A percentile compares a stretch with the other conserved stretches of the same genome.
Evolutionary conservation across 306 rosid species (phyloP).

Genomic region (Cucurbita argyrosperma): DNA sequence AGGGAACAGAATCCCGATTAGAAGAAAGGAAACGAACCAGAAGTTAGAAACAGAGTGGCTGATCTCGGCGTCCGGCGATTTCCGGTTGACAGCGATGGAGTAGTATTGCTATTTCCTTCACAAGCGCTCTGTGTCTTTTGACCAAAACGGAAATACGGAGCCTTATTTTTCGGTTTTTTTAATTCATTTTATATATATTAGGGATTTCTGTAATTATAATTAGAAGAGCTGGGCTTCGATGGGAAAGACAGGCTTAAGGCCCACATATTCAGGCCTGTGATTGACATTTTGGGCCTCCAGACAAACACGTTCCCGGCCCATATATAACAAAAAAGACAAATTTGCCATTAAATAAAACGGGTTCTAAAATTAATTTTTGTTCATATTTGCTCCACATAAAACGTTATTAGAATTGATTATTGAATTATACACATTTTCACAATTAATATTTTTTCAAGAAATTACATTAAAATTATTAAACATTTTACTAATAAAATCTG

Average conservation of each 20-base stretch:
- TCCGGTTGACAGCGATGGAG: slow-evolving; percentile 8
- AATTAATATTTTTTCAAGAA: too few relatives aligned
- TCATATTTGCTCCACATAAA: too few relatives aligned
- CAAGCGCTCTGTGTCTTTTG: neutral
- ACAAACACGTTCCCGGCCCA: neutral
- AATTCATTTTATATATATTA: neutral
- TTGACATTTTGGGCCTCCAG: neutral
- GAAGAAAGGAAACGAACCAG: neutral
- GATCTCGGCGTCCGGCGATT: neutral
- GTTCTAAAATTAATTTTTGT: too few relatives aligned
- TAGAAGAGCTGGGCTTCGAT: neutral
- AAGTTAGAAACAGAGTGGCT: neutral
- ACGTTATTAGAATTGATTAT: too few relatives aligned
- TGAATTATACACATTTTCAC: too few relatives aligned
- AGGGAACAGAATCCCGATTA: neutral
- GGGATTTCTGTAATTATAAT: neutral
- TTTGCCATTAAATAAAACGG: neutral
- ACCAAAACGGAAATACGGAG: neutral
- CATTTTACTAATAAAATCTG: too few relatives aligned
- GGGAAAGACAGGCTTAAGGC: neutral
- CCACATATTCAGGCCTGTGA: neutral
- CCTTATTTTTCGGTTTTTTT: neutral
- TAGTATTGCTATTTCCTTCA: neutral
- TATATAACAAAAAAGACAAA: neutral
- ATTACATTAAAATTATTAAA: too few relatives aligned